phyloP scores from a whole-genome alignment of 2,329 filamentous ascomycete species.

The Hortaea werneckii region DNA sequence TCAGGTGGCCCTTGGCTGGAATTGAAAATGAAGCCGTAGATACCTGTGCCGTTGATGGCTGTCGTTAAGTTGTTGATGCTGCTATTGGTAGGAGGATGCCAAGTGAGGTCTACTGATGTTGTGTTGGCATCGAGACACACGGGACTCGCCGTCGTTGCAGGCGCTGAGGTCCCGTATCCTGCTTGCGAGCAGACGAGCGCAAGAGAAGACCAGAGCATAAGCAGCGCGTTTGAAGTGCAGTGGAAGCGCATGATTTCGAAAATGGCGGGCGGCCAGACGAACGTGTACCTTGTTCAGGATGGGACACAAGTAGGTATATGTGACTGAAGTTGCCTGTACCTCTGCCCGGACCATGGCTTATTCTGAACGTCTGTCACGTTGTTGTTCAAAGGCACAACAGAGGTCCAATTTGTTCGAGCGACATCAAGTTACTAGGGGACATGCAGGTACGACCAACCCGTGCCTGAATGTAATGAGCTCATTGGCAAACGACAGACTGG shows the following conservation, averaged over 20 bases:
- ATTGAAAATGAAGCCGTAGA: constrained; percentile 67
- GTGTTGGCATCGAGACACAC: constrained; percentile 3
- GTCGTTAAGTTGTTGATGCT: constrained; percentile 51
- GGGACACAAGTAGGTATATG: no score
- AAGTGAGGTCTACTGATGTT: constrained; percentile 35
- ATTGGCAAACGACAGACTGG: no score
- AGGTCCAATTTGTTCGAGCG: no score
- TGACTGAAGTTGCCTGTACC: no score
- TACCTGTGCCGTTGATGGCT: constrained; percentile 49
- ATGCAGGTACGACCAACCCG: no score
- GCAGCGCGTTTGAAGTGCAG: constrained; percentile 11
- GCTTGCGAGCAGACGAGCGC: not conserved
- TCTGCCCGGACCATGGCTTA: not conserved
- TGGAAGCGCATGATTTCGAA: constrained; percentile 22
- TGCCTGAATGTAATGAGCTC: no score
- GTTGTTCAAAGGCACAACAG: no score
- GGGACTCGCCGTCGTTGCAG: no score
- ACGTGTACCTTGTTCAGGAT: constrained; percentile 16
- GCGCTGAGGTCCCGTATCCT: not conserved
- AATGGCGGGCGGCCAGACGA: constrained; percentile 18
- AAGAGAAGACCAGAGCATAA: constrained; percentile 7
- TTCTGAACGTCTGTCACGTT: no score
- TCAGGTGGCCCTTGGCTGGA: constrained; percentile 47
- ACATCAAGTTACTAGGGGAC: no score
- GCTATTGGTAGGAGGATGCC: constrained; percentile 48